A percentile compares a stretch with the other conserved stretches of the same genome.
These are phyloP conservation scores for Yamadazyma diospyri DNA, from an alignment of 1,139 yeast genomes.

Conservation along the genomic window DNA sequence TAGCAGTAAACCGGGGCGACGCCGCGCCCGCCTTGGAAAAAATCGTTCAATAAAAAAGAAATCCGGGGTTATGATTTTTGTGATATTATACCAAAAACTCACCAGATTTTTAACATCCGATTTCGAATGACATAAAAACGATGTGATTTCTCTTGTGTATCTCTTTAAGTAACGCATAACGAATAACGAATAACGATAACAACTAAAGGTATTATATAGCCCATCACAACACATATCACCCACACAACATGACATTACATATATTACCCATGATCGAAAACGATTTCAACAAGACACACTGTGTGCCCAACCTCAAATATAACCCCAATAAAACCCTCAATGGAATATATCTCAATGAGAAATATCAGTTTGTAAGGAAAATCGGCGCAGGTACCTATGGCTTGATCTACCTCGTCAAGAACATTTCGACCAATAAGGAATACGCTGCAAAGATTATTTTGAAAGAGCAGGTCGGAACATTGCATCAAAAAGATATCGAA, in stretches of 20 bases:
- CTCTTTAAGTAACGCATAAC: no score
- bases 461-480: conserved; percentile 32
- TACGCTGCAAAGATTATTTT: conserved; percentile 76
- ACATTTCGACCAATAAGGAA: conserved; percentile 43
- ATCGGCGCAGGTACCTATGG: conserved; percentile 94
- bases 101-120: conserved; percentile 6
- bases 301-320: conserved; percentile 9
- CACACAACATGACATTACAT: conserved; percentile 14
- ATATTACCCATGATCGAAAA: conserved; percentile 16
- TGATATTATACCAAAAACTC: conserved; percentile 2
- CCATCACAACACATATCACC: no score
- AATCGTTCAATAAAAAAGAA: conserved; percentile 1
- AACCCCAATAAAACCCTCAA: conserved; percentile 18
- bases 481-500: conserved; percentile 22
- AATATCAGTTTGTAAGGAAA: conserved; percentile 40
- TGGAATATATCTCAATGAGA: conserved; percentile 17
- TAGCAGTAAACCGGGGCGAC: no score
- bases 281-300: conserved; percentile 7
- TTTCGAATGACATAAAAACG: conserved; percentile 1
- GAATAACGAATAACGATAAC: no score
- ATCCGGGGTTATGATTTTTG: conserved; percentile 1
- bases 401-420: conserved; percentile 68
- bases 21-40: no score
- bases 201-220: no score
- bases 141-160: neutral